These are phyloP conservation scores for Fusarium pseudonygamai DNA, from an alignment of 2,329 filamentous ascomycete genomes.

Conservation along the genomic window DNA sequence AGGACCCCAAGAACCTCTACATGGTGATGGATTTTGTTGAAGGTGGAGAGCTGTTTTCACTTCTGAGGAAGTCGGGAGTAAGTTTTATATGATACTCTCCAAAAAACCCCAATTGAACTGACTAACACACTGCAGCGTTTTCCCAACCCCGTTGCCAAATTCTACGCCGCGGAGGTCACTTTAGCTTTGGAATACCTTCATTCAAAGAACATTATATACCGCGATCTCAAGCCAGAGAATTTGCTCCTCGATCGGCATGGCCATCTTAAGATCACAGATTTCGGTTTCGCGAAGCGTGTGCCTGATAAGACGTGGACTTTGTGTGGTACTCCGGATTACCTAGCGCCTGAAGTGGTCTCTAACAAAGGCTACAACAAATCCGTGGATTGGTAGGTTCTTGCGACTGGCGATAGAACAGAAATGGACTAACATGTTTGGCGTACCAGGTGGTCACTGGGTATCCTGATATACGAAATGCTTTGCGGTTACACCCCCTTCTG, in stretches of 20 bases:
- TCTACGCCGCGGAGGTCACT: constrained; percentile 97
- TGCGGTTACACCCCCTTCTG: constrained; percentile 99
- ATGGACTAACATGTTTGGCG: constrained; percentile 11
- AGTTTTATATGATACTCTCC: constrained; percentile 43
- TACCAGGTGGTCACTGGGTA: constrained; percentile 93
- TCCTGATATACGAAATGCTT: constrained; percentile 99
- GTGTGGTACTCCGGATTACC: constrained; percentile 96
- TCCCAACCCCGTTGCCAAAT: constrained; percentile 98
- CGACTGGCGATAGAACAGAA: not conserved
- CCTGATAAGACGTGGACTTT: constrained; percentile 99
- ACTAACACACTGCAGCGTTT: constrained; percentile 73
- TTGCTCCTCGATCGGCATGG: constrained; percentile 90
- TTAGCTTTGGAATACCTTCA: constrained; percentile 96
- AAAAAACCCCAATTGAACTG: not conserved
- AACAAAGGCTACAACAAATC: constrained; percentile 99
- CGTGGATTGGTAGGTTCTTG: constrained; percentile 86
- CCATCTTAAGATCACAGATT: constrained; percentile 97
- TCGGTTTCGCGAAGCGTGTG: constrained; percentile 97
- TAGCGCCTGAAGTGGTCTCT: constrained; percentile 97
- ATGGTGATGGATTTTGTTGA: constrained; percentile 99
- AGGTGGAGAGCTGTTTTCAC: constrained; percentile 94
- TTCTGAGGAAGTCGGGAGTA: constrained; percentile 92
- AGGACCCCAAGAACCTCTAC: constrained; percentile 94
- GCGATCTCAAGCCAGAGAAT: constrained; percentile 96
- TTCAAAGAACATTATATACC: constrained; percentile 95